phyloP scores from a whole-genome alignment of 495 filamentous ascomycete genomes.

The Xylaria acuta region DNA sequence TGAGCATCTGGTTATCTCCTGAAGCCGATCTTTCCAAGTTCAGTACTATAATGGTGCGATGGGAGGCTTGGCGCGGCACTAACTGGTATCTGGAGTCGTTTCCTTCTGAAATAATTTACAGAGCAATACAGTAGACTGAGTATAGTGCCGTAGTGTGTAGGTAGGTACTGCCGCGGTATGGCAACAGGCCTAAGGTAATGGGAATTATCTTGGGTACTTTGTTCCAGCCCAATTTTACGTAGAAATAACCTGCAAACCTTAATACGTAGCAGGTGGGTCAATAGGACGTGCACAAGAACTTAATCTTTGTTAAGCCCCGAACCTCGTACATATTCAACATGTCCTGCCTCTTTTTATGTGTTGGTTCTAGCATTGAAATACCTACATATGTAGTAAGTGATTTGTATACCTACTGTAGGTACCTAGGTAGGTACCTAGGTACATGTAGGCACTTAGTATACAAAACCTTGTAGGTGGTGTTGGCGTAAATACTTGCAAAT shows the following conservation, averaged over 20 bases:
- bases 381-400: no score
- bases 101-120: neutral
- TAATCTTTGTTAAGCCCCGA: neutral
- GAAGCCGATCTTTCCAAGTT: neutral
- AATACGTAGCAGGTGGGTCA: neutral
- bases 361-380: no score
- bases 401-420: neutral
- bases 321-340: neutral
- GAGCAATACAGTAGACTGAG: neutral
- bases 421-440: neutral
- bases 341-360: neutral
- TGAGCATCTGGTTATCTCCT: constrained; percentile 3
- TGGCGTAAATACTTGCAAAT: neutral
- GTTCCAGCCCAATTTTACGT: neutral
- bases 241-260: neutral
- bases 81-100: neutral
- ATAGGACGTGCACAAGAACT: neutral
- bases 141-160: neutral
- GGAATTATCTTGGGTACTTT: neutral
- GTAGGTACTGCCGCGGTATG: no score
- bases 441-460: neutral
- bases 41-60: neutral
- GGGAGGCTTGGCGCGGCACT: neutral
- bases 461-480: neutral
- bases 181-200: no score